Evolutionary conservation across 108 stramenopile species (phyloP).

Genomic region (Pseudonitzschia multistriata): DNA sequence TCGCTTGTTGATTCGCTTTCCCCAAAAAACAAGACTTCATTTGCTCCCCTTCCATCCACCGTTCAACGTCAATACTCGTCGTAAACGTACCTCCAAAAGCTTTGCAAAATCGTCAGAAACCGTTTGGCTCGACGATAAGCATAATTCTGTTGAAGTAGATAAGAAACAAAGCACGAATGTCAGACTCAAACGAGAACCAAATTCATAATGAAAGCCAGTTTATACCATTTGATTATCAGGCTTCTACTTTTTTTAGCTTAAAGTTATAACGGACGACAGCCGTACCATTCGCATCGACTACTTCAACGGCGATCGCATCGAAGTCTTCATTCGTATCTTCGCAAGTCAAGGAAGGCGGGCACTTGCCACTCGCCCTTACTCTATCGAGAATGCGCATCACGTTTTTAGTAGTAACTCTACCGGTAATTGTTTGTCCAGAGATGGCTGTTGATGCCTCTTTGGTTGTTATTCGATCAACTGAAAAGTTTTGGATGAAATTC

Average conservation of each 20-base stretch:
- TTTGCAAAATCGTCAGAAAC: slow-evolving; percentile 28
- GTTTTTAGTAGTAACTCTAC: too few relatives aligned
- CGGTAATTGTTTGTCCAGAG: too few relatives aligned
- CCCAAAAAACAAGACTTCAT: background rate
- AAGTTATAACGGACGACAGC: slow-evolving; percentile 6
- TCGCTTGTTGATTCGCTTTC: too few relatives aligned
- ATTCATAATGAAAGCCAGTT: background rate
- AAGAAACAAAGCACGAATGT: background rate
- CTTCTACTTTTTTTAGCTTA: background rate
- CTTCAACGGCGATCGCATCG: slow-evolving; percentile 23
- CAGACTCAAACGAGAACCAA: background rate
- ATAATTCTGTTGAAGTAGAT: slow-evolving; percentile 12
- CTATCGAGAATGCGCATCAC: slow-evolving; percentile 33
- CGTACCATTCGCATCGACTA: slow-evolving; percentile 45
- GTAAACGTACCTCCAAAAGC: slow-evolving; percentile 47
- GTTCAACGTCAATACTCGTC: background rate
- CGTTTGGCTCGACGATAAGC: slow-evolving; percentile 14
- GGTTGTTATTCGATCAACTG: too few relatives aligned
- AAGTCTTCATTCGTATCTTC: slow-evolving; percentile 26
- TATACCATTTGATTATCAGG: background rate
- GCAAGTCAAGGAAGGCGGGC: slow-evolving; percentile 46
- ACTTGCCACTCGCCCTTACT: slow-evolving; percentile 45
- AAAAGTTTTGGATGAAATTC: too few relatives aligned
- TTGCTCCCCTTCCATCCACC: background rate
- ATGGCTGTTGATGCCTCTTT: too few relatives aligned